Base-by-base conservation (phyloP, 192 early-diverging fungal species). In the Linnemannia hyalina region DNA sequence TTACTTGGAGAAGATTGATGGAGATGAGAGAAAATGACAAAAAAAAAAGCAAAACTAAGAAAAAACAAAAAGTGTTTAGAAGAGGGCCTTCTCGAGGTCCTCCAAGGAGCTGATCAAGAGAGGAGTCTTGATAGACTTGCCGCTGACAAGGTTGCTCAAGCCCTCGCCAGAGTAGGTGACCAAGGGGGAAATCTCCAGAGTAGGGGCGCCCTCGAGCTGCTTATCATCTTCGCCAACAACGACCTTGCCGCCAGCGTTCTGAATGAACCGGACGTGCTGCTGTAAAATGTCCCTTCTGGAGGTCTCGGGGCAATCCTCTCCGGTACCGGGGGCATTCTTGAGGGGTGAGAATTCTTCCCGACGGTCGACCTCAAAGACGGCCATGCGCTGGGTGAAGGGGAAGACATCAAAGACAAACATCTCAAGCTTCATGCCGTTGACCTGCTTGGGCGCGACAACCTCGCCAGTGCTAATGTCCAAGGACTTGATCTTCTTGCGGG, bases 331-430 rank as follows among this genome's bases (percentile, higher is more conserved):
- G 13, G 97, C 98, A 83, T 99, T 99, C 93, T 99, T 99, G 70
- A 99, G 89, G 26, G 98, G 98, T 26, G 96, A 97, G 82, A 99
- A 99, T 91, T 99, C 98, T 73, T 99, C 98, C 46, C 92, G 93
- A 71, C 98, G 95, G 70, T 95, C 94, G 52, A 95, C 95, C 86
- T 99, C 97, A 57, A 99, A 92, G 46, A 99, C 97, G 41, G 98
- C 97, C 92, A 99, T 92, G 54, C 90, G 80, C 76, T 98, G 88
- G 38, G 95, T 94, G 81, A 94, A 97, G 36, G 98, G 98, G 89
- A 99, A 97, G 16, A 99, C 98, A 88, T 99, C 98, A 95, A 99
- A 99, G 60, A 99, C 98, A 90, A 99, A 99, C 82, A 97, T 93
- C 91, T 99, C 98, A 20, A 99, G 93, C 90, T 99, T 99, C 93